Base-by-base conservation (phyloP, 306 rosid genomes). In the Vigna reflexopilosa region DNA sequence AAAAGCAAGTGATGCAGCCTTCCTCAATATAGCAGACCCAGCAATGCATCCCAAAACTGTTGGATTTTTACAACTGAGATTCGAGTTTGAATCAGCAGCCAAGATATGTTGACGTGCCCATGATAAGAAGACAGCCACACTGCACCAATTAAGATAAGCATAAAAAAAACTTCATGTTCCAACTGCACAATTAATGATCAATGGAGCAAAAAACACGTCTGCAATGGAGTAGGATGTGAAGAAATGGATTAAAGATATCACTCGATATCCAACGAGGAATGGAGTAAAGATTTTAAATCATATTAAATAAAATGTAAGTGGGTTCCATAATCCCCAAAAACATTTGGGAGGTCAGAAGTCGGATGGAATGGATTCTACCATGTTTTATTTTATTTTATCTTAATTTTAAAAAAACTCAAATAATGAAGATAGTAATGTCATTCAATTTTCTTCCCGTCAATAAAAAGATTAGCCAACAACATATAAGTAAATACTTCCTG, bases 1-100 rank as follows among this genome's bases (percentile, higher is more conserved):
- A 77, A 91, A 93, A 64, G 97, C 98, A 74, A 89, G 88, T 20
- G 96, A 88, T 48, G 99, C 99, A 26, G 99, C 98, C 79, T 75
- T 95, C 80, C 98, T 93, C 91, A 91, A 73, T 77, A 95, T 67
- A 55, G 92, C 85, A 56, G 99, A 87, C 19, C 93, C 98, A 42
- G 97, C 99, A 64, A 95, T 82, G 90, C 96, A 87, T 48, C 98
- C 99, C 81, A 95, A 73, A 16, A 87, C 70, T 16, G 94, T 61
- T 26, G 99, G 98, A 86, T 91, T 95, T 63, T 82, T 81, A 62
- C 74, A 78, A 66, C 96, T 88, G 70, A 36, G 49, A 38, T 64
- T 64, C 7, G 15, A 36, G 19, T 64, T 64, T 17, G 49, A 64
- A 36, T n/a, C 28, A 38, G 50, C 70, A 63, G 48, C 48, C 26